Evolutionary conservation across 23 red algal genomes (phyloP), one percentile per base, ranked within the genome.

Genomic region (Gracilariopsis chorda): DNA sequence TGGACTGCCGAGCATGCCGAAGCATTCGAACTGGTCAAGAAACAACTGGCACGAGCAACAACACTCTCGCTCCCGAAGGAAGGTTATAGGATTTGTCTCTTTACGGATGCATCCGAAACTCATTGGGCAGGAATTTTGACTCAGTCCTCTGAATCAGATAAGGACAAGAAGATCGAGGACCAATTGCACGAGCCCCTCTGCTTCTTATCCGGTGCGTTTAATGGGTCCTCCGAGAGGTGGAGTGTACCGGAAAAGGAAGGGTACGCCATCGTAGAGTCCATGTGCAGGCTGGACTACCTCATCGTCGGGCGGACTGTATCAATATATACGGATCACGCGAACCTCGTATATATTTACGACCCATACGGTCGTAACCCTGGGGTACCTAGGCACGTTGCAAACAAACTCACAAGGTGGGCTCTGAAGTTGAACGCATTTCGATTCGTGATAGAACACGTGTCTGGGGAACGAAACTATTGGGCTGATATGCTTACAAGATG

Each of bases 121-220:
- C 75, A 80, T 7, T 80, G 75, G 75, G 10, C 40, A 9, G 43
- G 44, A 32, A 57, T 80, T 16, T 25, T 80, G 39, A 80, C 75
- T 25, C 75, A 80, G 75, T 23, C 7, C 37, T 48, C 75, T 6
- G 27, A 55, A 27, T 6, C 7, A 52, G 46, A 80, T 5, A 19
- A 5, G 19, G 4, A 39, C 23, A 53, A 23, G 23, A 4, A 45
- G 42, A 80, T 80, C 8, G 75, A 80, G 56, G 75, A 80, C 43
- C 41, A 80, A 28, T 19, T 9, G 39, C 75, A 80, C 75, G 75
- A 80, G 39, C 75, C 75, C 25, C 37, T 80, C 6, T 80, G 41
- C 42, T 80, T 80, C 35, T 28, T 80, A 48, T 80, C 41, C 27
- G 75, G 75, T 7, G 8, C 67, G 67, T 73, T 73, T 40, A 73